phyloP scores from a whole-genome alignment of 2,329 filamentous ascomycete species.

The Ilyonectria robusta region DNA sequence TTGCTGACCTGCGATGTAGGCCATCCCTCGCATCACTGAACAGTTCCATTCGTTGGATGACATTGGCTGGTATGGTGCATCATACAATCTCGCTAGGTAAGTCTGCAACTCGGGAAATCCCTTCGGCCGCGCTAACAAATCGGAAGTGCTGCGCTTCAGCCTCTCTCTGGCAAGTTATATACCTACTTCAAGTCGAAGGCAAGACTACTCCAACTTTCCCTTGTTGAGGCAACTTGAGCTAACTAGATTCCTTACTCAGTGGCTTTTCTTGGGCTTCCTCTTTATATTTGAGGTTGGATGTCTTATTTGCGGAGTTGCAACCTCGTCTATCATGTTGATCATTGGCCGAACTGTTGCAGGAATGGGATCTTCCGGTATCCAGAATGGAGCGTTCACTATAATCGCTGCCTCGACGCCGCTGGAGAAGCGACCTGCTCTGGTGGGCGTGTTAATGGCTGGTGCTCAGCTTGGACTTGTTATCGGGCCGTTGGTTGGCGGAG shows the following conservation, averaged over 20 bases:
- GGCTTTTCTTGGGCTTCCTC: constrained; percentile 49
- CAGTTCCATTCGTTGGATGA: constrained; percentile 65
- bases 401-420: constrained; percentile 50
- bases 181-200: constrained; percentile 49
- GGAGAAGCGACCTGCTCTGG: constrained; percentile 45
- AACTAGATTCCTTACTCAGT: constrained; percentile 30
- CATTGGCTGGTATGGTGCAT: constrained; percentile 70
- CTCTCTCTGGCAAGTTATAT: constrained; percentile 67
- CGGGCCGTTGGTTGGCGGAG: constrained; percentile 64
- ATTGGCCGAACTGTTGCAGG: constrained; percentile 65
- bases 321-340: constrained; percentile 62
- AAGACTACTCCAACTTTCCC: constrained; percentile 34
- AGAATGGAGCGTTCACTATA: constrained; percentile 54
- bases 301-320: constrained; percentile 62
- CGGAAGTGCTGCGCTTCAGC: constrained; percentile 63
- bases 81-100: constrained; percentile 63
- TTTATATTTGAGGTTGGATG: constrained; percentile 58
- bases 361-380: constrained; percentile 61
- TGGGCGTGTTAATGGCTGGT: constrained; percentile 50
- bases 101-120: constrained; percentile 7
- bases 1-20: constrained; percentile 44
- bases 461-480: constrained; percentile 60
- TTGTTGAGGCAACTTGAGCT: constrained; percentile 52
- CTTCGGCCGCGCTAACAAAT: constrained; percentile 47
- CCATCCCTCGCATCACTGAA: constrained; percentile 65